Conservation (phyloP, 305 asterid genomes). For the Striga hermonthica region DNA sequence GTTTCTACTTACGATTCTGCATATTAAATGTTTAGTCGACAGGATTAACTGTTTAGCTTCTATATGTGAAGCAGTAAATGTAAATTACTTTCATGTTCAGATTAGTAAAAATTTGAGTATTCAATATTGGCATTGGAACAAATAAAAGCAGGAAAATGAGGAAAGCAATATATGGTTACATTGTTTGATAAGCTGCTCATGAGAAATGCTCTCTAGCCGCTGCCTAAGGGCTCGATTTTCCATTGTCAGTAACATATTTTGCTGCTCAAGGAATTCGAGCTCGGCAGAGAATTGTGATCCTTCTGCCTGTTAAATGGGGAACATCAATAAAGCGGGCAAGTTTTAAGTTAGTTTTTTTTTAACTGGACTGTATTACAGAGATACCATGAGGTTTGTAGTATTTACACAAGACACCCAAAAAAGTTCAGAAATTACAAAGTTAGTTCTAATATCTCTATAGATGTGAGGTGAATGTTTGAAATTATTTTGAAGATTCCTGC, state of each 20-base stretch:
- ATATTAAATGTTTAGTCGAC: no score
- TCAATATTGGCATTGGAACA: no score
- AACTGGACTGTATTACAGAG: no score
- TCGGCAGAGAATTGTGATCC: slow-evolving; percentile 65
- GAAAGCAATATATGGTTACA: slow-evolving; percentile 34
- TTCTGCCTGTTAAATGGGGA: slow-evolving; percentile 45
- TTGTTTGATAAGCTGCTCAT: slow-evolving; percentile 78
- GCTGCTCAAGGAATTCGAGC: slow-evolving; percentile 78
- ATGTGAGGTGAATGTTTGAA: no score
- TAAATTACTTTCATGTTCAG: no score
- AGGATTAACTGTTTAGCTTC: no score
- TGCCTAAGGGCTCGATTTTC: slow-evolving; percentile 82
- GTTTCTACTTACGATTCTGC: no score
- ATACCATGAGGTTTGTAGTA: no score
- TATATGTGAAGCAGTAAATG: no score
- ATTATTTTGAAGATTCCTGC: no score
- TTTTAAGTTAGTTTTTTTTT: neutral
- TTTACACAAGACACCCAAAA: neutral
- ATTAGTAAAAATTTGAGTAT: no score
- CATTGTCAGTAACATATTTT: slow-evolving; percentile 68
- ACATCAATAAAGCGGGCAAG: slow-evolving; percentile 15
- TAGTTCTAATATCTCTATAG: no score
- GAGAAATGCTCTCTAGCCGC: slow-evolving; percentile 63
- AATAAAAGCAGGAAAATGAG: neutral
- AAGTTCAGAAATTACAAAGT: neutral